These are phyloP conservation scores for Cytospora paraplurivora DNA, from an alignment of 2,329 filamentous ascomycete genomes.

Conservation along the genomic window DNA sequence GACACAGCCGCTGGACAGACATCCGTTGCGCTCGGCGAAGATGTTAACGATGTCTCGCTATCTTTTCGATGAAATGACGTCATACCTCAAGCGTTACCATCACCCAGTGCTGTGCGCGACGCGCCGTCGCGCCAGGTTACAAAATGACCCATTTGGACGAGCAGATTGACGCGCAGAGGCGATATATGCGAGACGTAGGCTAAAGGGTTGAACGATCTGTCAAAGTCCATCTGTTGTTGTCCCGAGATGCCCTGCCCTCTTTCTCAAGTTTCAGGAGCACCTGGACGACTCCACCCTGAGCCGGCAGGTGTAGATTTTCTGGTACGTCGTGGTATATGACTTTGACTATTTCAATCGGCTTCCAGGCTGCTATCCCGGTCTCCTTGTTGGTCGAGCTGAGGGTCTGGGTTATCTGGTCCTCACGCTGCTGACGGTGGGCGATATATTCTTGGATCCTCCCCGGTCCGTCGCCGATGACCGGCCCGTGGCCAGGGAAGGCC, in stretches of 20 bases:
- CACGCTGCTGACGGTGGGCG: slow-evolving; percentile 74
- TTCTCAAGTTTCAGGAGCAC: slow-evolving; percentile 76
- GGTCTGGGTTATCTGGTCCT: slow-evolving; percentile 73
- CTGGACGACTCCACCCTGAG: slow-evolving; percentile 74
- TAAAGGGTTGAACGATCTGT: slow-evolving; percentile 47
- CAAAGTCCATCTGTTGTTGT: slow-evolving; percentile 46
- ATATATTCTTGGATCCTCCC: slow-evolving; percentile 82
- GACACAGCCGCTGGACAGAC: not conserved
- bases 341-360: slow-evolving; percentile 80
- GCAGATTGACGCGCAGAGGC: not conserved
- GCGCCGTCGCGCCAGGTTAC: not conserved
- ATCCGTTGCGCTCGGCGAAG: not conserved
- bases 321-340: slow-evolving; percentile 82
- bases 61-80: slow-evolving; percentile 18
- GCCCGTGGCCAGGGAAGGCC: slow-evolving; percentile 87
- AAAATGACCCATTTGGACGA: not conserved
- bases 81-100: slow-evolving; percentile 11
- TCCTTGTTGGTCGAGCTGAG: slow-evolving; percentile 47
- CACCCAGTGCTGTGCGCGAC: not conserved
- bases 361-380: slow-evolving; percentile 53
- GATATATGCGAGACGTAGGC: slow-evolving; percentile 8
- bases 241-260: slow-evolving; percentile 66
- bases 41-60: not conserved
- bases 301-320: slow-evolving; percentile 72
- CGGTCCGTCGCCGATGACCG: slow-evolving; percentile 72